Conservation (phyloP, 345 rosid species). For the Crucihimalaya himalaica region DNA sequence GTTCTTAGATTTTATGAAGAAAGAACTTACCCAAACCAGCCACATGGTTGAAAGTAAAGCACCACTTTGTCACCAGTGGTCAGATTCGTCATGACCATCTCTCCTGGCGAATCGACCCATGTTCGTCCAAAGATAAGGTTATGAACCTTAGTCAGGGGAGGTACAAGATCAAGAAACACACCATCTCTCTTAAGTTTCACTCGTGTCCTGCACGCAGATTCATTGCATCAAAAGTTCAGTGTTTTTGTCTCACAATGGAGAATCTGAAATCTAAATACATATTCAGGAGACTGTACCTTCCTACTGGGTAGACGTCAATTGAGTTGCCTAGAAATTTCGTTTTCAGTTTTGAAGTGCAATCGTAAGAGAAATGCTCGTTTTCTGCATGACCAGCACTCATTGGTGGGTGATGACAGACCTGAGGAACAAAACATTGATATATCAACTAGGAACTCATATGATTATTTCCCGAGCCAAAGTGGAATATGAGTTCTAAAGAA, state of each 20-base stretch:
- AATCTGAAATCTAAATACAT: not conserved
- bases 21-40: constrained; percentile 63
- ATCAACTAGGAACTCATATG: not conserved
- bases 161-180: constrained; percentile 67
- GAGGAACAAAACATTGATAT: constrained; percentile 20
- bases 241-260: not conserved
- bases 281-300: constrained; percentile 45
- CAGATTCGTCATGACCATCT: constrained; percentile 71
- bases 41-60: constrained; percentile 59
- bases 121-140: constrained; percentile 75
- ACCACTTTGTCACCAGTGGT: constrained; percentile 55
- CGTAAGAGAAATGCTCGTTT: constrained; percentile 69
- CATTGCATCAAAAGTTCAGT: not conserved
- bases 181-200: constrained; percentile 73
- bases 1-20: not conserved
- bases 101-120: constrained; percentile 72
- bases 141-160: constrained; percentile 67
- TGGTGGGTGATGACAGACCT: constrained; percentile 85
- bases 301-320: constrained; percentile 64
- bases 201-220: constrained; percentile 50
- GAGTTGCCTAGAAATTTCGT: constrained; percentile 76
- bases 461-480: not conserved
- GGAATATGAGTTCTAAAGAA: not conserved
- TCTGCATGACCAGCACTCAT: constrained; percentile 76
- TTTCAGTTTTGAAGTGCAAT: constrained; percentile 67